A percentile compares a stretch with the other conserved stretches of the same genome.
Conservation (phyloP, 495 filamentous ascomycete genomes). For the Daldinia loculata region DNA sequence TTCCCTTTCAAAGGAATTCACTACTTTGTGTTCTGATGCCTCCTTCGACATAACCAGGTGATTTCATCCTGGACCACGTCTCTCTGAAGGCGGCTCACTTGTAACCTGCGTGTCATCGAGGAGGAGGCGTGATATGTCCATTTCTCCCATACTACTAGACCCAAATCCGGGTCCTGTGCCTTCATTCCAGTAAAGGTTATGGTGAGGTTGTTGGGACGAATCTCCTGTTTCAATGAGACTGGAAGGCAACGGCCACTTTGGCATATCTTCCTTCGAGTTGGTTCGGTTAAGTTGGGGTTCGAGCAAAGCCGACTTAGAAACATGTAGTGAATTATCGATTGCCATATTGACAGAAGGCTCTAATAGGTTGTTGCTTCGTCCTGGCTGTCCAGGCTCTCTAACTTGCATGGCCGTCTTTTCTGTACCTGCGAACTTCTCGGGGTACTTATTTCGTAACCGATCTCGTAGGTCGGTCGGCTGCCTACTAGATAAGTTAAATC, state of each 20-base stretch:
- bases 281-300: slow-evolving; percentile 52
- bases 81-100: slow-evolving; percentile 35
- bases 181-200: slow-evolving; percentile 40
- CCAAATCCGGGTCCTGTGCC: slow-evolving; percentile 36
- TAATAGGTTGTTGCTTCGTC: slow-evolving; percentile 43
- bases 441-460: slow-evolving; percentile 81
- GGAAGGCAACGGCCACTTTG: slow-evolving; percentile 44
- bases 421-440: slow-evolving; percentile 62
- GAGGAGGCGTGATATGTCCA: slow-evolving; percentile 60
- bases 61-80: slow-evolving; percentile 42
- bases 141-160: slow-evolving; percentile 48
- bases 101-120: slow-evolving; percentile 52
- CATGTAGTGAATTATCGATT: slow-evolving; percentile 47
- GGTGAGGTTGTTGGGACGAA: slow-evolving; percentile 35
- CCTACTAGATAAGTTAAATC: slow-evolving; percentile 70
- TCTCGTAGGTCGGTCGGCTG: slow-evolving; percentile 84
- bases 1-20: neutral
- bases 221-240: slow-evolving; percentile 48
- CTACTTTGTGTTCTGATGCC: neutral
- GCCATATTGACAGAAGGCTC: slow-evolving; percentile 54
- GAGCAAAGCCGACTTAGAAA: slow-evolving; percentile 42
- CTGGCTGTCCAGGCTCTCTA: slow-evolving; percentile 44
- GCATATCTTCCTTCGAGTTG: slow-evolving; percentile 54
- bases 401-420: slow-evolving; percentile 66
- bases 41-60: neutral